phyloP scores from a whole-genome alignment of 371 early-diverging fungal species.

The Zychaea mexicana region DNA sequence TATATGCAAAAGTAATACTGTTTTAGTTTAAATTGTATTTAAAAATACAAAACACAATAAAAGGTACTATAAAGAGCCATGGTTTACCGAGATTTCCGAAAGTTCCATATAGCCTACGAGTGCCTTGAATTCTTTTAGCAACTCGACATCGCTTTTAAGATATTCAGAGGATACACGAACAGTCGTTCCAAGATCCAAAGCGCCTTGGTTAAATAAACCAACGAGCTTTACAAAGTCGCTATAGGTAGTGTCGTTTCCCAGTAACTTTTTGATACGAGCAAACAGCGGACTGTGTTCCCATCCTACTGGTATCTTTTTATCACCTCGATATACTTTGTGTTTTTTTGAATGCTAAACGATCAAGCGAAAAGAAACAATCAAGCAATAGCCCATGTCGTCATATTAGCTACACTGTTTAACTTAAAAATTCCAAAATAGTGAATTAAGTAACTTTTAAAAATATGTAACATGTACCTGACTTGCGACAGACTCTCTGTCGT shows the following conservation, averaged over 20 bases:
- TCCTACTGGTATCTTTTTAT: constrained; percentile 5
- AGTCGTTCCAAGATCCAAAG: constrained; percentile 80
- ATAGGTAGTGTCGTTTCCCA: constrained; percentile 83
- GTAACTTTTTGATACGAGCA: constrained; percentile 79
- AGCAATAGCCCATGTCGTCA: background rate
- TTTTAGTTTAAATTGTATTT: too few species aligned
- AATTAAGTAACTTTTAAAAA: background rate
- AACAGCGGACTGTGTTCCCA: constrained; percentile 63
- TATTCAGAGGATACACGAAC: constrained; percentile 84
- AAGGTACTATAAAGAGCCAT: too few species aligned
- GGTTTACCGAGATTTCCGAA: background rate
- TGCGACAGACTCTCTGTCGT: background rate
- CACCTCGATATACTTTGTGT: background rate
- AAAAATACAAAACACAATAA: too few species aligned
- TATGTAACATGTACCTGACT: background rate
- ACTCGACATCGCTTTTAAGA: constrained; percentile 68
- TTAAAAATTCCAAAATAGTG: background rate
- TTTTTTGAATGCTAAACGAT: background rate
- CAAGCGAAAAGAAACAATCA: background rate
- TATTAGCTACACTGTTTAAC: background rate
- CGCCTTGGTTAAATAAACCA: constrained; percentile 95
- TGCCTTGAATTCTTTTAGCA: constrained; percentile 89
- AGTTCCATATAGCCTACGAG: background rate
- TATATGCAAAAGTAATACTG: background rate
- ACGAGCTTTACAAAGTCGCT: constrained; percentile 94